Evolutionary conservation across 208 protist species (phyloP).

Genomic region (Leishmania amazonensis): DNA sequence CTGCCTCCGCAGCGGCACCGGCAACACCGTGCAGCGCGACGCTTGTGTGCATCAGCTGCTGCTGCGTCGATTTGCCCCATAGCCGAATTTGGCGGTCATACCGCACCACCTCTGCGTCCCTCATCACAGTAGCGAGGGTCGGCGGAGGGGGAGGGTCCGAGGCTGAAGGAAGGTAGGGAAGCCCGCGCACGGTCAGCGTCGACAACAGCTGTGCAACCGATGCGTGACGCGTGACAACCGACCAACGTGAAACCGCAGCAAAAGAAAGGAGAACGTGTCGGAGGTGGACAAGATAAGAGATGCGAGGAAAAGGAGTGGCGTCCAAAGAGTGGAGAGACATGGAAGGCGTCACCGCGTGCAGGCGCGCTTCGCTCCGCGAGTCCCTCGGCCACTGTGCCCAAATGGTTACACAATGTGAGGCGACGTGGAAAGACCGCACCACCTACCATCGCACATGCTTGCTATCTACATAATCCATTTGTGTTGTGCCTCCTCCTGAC

Average conservation of each 20-base stretch:
- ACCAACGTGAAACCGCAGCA: not conserved
- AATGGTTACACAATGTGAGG: not conserved
- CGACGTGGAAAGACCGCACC: not conserved
- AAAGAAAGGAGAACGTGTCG: not conserved
- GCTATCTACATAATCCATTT: not conserved
- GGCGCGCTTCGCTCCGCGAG: not conserved
- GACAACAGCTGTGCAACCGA: not conserved
- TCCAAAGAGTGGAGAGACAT: not conserved
- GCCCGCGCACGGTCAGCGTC: not conserved
- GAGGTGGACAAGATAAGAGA: not conserved
- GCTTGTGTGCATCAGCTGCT: slow-evolving; percentile 71
- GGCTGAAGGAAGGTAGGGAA: not conserved
- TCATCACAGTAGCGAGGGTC: slow-evolving; percentile 24
- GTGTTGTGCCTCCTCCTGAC: not conserved
- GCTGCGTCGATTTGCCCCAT: slow-evolving; percentile 91
- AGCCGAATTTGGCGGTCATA: slow-evolving; percentile 95
- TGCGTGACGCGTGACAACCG: not conserved
- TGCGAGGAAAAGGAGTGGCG: not conserved
- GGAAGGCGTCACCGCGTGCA: not conserved
- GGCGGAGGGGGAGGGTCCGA: not conserved
- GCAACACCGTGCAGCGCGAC: slow-evolving; percentile 61
- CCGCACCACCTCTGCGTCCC: slow-evolving; percentile 62
- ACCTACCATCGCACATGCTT: not conserved
- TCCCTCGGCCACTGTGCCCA: not conserved
- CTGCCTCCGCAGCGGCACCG: slow-evolving; percentile 71